Percentiles rank a stretch among this genome's conserved stretches.
Conservation (phyloP, 495 filamentous ascomycete genomes). For the Neurospora sp. region DNA sequence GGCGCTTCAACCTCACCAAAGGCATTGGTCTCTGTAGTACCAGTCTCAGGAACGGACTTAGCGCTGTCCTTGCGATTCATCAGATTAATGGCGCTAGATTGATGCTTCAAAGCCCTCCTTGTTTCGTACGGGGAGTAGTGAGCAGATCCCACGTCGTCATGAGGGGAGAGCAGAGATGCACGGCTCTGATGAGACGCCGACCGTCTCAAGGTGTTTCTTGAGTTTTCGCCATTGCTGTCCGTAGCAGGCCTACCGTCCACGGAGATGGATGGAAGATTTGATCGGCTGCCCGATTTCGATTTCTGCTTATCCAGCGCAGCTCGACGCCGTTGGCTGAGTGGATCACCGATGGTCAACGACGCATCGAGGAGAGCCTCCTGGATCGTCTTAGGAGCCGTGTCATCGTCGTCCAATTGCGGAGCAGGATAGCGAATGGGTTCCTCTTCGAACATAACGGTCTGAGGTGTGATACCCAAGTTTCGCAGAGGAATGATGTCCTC, state of each 20-base stretch:
- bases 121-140: conserved; percentile 32
- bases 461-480: conserved; percentile 60
- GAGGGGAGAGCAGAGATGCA: conserved; percentile 7
- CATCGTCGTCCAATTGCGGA: conserved; percentile 15
- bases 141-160: conserved; percentile 23
- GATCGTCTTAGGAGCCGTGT: conserved; percentile 59
- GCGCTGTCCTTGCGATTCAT: conserved; percentile 65
- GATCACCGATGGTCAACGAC: conserved; percentile 74
- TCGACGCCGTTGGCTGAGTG: conserved; percentile 46
- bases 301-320: conserved; percentile 41
- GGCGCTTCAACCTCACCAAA: conserved; percentile 79
- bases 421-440: conserved; percentile 24
- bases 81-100: conserved; percentile 73
- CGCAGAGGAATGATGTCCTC: conserved; percentile 63
- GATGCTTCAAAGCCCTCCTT: conserved; percentile 41
- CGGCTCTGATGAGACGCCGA: conserved; percentile 20
- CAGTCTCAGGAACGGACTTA: conserved; percentile 77
- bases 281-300: conserved; percentile 8
- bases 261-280: conserved; percentile 16
- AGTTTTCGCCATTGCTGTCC: conserved; percentile 11
- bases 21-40: conserved; percentile 66
- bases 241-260: conserved; percentile 21
- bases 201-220: conserved; percentile 20
- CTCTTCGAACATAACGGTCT: conserved; percentile 89
- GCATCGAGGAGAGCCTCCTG: conserved; percentile 87